Conservation (phyloP, 495 filamentous ascomycete genomes). For the Hapsidospora chrysogenum region DNA sequence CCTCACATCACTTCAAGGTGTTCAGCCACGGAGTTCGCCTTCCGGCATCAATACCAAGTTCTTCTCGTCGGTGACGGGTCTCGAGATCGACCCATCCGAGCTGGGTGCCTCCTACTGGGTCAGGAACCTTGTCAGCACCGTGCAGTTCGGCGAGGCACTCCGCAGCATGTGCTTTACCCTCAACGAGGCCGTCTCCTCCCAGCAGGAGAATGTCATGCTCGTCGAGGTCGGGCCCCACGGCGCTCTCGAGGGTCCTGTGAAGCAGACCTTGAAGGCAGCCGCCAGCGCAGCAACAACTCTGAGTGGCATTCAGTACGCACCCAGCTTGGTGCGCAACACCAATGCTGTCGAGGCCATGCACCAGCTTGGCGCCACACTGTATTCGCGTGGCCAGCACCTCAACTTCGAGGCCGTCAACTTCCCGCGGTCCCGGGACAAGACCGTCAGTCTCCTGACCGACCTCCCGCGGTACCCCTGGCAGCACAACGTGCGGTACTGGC, state of each 20-base stretch:
- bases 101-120: conserved; percentile 16
- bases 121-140: conserved; percentile 19
- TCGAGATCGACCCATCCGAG: neutral
- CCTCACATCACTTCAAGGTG: conserved; percentile 1
- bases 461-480: conserved; percentile 24
- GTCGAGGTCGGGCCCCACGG: conserved; percentile 43
- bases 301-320: conserved; percentile 11
- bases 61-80: conserved; percentile 6
- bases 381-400: conserved; percentile 12
- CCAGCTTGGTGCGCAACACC: conserved; percentile 12
- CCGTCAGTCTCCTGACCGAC: conserved; percentile 6
- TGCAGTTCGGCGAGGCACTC: conserved; percentile 19
- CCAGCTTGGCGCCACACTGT: conserved; percentile 14
- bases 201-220: conserved; percentile 9
- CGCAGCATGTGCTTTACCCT: conserved; percentile 6
- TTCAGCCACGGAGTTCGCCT: conserved; percentile 1
- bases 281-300: neutral
- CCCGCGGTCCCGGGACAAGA: conserved; percentile 15
- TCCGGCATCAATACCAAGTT: conserved; percentile 2
- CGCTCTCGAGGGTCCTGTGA: conserved; percentile 31
- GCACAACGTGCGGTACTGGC: conserved; percentile 19
- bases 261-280: conserved; percentile 22
- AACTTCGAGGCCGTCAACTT: conserved; percentile 7
- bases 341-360: conserved; percentile 9
- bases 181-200: conserved; percentile 1